Evolutionary conservation across 805 yeast species (phyloP), one percentile per base, ranked within the genome.

Genomic region (Sungouiella thailandica): DNA sequence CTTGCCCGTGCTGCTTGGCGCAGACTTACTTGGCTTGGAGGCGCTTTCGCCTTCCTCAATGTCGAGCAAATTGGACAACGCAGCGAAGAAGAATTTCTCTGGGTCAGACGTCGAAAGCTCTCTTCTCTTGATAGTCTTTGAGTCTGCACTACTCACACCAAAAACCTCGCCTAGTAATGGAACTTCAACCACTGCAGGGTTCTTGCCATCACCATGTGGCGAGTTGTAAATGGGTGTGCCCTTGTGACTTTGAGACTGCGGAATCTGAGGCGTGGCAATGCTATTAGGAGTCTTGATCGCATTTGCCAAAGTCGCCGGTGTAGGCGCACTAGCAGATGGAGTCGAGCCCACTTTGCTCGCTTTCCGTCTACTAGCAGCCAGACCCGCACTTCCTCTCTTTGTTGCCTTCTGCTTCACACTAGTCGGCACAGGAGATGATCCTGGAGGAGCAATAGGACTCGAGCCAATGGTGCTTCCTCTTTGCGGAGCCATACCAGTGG

Each of bases 11-110:
- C 36, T 40, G 17, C 28, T 36, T 6, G 25, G 26, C 14, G 27
- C 30, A 3, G 31, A 19, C 10, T 17, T 36, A 4, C 22, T 27
- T 12, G 23, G 6, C 15, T 17, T 17, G 7, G n/a, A 17, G 3
- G 4, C 18, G 8, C 25, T 24, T 4, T 28, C 41, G n/a, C 25
- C 60, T 9, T 64, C 73, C 7, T 65, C 67, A 17, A 75, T 46
- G 26, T 68, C 74, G 39, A 75, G 56, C 23, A 71, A 55, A 48
- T 75, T 74, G 7, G 76, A 67, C 35, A 76, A 56, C 2, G 78
- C 69, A 0, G 77, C 71, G 29, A 67, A 59, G 44, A 75, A 70
- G 49, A 71, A 76, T 33, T 58, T 55, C 28, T 68, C 65, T 0
- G 79, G 74, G 46, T 75, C 74, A 15, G 52, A 39, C 32, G 52